A percentile compares a stretch with the other conserved stretches of the same genome.
These are phyloP conservation scores for Penicillium sp. DNA, from an alignment of 2,329 filamentous ascomycete genomes.

Conservation along the genomic window DNA sequence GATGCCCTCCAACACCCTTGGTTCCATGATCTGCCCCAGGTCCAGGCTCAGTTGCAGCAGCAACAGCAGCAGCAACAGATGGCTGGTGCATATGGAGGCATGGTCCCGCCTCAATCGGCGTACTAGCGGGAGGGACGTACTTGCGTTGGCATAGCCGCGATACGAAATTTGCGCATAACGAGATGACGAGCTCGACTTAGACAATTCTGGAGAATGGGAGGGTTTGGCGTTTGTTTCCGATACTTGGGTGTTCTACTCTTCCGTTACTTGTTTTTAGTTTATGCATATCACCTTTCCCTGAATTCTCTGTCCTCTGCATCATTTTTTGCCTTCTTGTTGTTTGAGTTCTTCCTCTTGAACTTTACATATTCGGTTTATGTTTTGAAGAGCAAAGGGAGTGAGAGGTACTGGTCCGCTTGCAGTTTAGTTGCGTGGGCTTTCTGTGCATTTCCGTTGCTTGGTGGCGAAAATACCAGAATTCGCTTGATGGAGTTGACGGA, in stretches of 20 bases:
- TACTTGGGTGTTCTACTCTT: conserved; percentile 16
- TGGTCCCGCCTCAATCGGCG: conserved; percentile 40
- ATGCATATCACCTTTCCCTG: neutral
- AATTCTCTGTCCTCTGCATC: neutral
- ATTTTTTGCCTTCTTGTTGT: neutral
- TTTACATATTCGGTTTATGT: neutral
- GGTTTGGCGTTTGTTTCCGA: conserved; percentile 33
- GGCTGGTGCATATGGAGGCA: conserved; percentile 42
- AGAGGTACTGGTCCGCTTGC: neutral
- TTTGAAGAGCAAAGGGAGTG: neutral
- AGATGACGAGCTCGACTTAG: conserved; percentile 32
- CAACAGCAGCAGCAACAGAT: conserved; percentile 42
- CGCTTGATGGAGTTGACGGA: neutral
- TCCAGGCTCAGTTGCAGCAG: conserved; percentile 54
- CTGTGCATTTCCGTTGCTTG: neutral
- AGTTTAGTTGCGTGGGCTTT: neutral
- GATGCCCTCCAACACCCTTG: conserved; percentile 88
- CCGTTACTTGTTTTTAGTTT: conserved; percentile 8
- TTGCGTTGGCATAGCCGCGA: neutral
- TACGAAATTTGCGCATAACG: conserved; percentile 23
- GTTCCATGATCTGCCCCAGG: conserved; percentile 70
- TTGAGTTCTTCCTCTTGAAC: neutral
- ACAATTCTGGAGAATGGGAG: conserved; percentile 30
- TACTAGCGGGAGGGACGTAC: conserved; percentile 26
- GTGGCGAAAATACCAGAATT: neutral